phyloP scores from a whole-genome alignment of 164 flowering plant species.

The Magnolia changhungtana region DNA sequence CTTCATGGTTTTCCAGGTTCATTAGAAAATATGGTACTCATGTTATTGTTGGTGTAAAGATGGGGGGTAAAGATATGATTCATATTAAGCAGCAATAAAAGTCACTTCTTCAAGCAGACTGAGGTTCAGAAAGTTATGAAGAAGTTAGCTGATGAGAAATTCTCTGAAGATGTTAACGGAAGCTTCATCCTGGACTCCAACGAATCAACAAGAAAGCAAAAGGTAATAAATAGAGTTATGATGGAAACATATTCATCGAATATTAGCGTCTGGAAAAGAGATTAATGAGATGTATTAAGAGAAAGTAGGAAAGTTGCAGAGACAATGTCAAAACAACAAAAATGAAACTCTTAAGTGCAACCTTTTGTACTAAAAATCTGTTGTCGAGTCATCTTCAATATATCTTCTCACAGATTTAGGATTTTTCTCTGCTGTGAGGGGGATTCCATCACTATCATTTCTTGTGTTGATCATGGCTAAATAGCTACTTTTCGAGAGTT shows the following conservation, averaged over 20 bases:
- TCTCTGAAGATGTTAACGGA: slow-evolving; percentile 41
- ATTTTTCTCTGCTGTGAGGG: no score
- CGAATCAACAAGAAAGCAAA: slow-evolving; percentile 34
- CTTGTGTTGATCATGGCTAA: no score
- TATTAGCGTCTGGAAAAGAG: neutral
- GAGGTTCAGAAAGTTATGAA: slow-evolving; percentile 71
- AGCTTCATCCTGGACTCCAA: slow-evolving; percentile 18
- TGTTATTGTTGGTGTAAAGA: slow-evolving; percentile 73
- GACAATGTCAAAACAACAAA: no score
- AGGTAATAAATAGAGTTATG: slow-evolving; percentile 35
- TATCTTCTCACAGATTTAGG: no score
- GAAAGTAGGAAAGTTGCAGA: neutral
- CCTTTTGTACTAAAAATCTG: no score
- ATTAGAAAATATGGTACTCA: slow-evolving; percentile 88
- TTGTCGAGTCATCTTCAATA: no score
- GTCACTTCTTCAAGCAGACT: slow-evolving; percentile 52
- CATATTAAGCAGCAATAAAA: slow-evolving; percentile 65
- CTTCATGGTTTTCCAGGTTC: slow-evolving; percentile 47
- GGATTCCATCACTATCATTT: no score
- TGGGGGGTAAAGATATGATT: slow-evolving; percentile 92
- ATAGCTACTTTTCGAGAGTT: no score
- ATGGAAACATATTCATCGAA: neutral
- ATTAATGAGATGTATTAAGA: neutral
- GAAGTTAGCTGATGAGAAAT: slow-evolving; percentile 63
- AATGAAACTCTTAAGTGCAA: no score